Conservation (phyloP, 2,329 filamentous ascomycete genomes). For the Trichothecium sympodiale region DNA sequence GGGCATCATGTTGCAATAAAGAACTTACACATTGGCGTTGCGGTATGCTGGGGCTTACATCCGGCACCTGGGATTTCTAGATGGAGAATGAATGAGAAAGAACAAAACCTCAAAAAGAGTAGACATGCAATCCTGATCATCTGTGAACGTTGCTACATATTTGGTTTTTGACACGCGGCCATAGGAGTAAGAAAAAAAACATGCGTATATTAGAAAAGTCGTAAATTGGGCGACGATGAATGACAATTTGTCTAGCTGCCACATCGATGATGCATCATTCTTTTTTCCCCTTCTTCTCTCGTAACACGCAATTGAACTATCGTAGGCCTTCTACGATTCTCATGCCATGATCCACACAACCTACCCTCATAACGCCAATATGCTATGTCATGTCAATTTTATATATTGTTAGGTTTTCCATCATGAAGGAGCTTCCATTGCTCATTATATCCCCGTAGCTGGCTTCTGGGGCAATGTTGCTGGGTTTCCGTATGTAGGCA, state of each 20-base stretch:
- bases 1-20: constrained; percentile 20
- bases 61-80: no score
- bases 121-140: no score
- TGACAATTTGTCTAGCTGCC: no score
- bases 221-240: no score
- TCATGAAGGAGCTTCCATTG: constrained; percentile 17
- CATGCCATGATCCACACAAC: constrained; percentile 16
- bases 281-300: background rate
- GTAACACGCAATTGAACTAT: background rate
- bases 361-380: constrained; percentile 27
- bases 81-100: no score
- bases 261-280: background rate
- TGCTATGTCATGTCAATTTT: constrained; percentile 23
- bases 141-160: no score
- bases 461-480: constrained; percentile 50
- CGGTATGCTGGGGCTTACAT: constrained; percentile 16
- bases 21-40: constrained; percentile 24
- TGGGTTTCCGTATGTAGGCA: constrained; percentile 48
- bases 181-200: no score
- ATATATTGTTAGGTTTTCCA: constrained; percentile 15
- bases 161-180: no score
- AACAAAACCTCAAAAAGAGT: no score
- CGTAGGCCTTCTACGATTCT: no score
- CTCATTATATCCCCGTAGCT: constrained; percentile 32
- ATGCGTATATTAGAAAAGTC: no score